Percentiles rank a stretch among this genome's conserved stretches.
These are phyloP conservation scores for Mentha longifolia DNA, from an alignment of 257 asterid species.

Conservation along the genomic window DNA sequence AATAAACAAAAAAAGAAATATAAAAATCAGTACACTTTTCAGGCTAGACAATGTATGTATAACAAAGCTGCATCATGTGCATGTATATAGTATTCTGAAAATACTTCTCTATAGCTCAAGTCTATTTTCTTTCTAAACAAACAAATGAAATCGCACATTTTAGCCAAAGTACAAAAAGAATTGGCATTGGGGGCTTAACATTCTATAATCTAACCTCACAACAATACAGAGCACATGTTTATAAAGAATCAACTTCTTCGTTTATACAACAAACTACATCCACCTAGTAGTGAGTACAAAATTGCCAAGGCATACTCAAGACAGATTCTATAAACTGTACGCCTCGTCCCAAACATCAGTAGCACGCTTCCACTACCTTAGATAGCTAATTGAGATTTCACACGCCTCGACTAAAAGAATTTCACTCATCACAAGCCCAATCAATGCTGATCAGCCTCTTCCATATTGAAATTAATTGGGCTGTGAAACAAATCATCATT, in stretches of 20 bases:
- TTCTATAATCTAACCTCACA: background rate
- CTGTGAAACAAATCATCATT: slow-evolving; percentile 34
- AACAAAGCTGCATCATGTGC: too few species aligned
- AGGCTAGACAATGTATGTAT: too few species aligned
- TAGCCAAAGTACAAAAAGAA: background rate
- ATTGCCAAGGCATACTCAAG: slow-evolving; percentile 3
- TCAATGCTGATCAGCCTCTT: slow-evolving; percentile 38
- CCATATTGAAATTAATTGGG: slow-evolving; percentile 35
- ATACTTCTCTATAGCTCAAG: background rate
- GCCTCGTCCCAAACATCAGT: background rate
- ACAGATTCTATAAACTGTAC: slow-evolving; percentile 5
- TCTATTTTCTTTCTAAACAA: background rate
- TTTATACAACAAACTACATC: slow-evolving; percentile 31
- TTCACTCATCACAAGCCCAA: background rate
- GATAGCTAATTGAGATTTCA: background rate
- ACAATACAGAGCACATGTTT: slow-evolving; percentile 1
- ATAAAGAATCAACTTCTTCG: slow-evolving; percentile 1
- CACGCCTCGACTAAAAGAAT: background rate
- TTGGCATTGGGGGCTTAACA: background rate
- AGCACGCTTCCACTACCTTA: background rate
- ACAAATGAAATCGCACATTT: background rate
- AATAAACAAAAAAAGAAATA: too few species aligned
- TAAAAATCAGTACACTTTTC: too few species aligned
- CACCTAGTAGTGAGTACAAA: slow-evolving; percentile 25
- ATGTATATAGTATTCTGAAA: too few species aligned